Base-by-base conservation (phyloP, 148 eudicot species). In the Simmondsia chinensis region DNA sequence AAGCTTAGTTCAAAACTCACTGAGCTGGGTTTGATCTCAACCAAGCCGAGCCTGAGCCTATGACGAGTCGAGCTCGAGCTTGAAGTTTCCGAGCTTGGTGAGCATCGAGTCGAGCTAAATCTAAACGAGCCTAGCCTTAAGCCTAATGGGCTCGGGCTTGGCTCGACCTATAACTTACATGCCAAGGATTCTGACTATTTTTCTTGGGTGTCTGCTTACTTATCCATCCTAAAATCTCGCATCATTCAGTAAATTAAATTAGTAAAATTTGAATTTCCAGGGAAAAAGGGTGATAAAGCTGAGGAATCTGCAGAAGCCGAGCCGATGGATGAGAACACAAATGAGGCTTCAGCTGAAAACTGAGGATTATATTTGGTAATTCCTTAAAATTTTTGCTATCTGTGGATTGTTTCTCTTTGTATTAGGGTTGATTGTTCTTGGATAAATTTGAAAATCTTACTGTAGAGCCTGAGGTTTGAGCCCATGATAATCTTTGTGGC, bases 281-380 rank as follows among this genome's bases (percentile, higher is more conserved):
- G 66, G 29, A 77, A 77, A 72, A 77, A 73, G 34, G 73, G 73
- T 24, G 79, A 77, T 21, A 73, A 73, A 32, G 60, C 33, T 15
- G 76, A 68, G 22, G 72, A 64, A 9, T 46, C 64, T 3, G 51
- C 63, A 0, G 70, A 60, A 6, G 61, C 66, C 0, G 76, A 54
- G 58, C 69, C 76, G 1, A 64, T 67, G 71, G 80, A 66, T 45
- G 76, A 34, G 9, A 39, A 54, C n/a, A 15, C 57, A 14, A 68
- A 60, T 57, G 74, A 66, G 9, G 64, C 71, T n/a, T 26, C 55
- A 46, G 48, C 72, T 43, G 32, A 54, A 35, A 61, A 67, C 21
- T 52, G 46, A 38, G 20, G 11, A 57, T n/a, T 37, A 29, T 4
- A 18, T 34, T 22, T 39, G 30, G 33, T 0, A 9, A 15, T 39